Conservation (phyloP, 257 asterid genomes). For the Orobanche coerulescens region DNA sequence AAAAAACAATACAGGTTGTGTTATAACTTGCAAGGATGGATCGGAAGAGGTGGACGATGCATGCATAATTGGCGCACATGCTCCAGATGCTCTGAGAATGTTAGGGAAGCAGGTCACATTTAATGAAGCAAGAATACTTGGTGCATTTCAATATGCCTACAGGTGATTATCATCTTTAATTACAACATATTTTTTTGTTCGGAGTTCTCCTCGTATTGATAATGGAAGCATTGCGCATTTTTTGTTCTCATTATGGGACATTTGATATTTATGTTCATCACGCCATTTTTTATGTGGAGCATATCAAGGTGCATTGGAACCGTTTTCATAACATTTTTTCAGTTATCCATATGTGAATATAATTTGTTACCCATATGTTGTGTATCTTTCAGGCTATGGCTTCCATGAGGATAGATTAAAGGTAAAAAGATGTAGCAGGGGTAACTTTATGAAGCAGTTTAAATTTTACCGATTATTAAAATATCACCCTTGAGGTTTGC, state of each 20-base stretch:
- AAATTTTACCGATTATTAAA: too few relatives aligned
- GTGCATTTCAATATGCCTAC: constrained; percentile 61
- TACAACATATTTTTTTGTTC: too few relatives aligned
- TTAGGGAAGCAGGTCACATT: constrained; percentile 51
- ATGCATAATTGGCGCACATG: constrained; percentile 61
- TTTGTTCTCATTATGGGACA: too few relatives aligned
- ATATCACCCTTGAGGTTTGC: too few relatives aligned
- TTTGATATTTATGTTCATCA: constrained; percentile 71
- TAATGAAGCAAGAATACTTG: constrained; percentile 52
- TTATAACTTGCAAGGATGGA: constrained; percentile 36
- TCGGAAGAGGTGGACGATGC: constrained; percentile 36
- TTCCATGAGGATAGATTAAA: constrained; percentile 74
- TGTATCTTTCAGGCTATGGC: constrained; percentile 51
- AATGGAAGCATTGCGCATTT: too few relatives aligned
- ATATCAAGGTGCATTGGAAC: constrained; percentile 48
- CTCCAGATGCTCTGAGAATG: constrained; percentile 57
- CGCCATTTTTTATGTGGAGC: constrained; percentile 82
- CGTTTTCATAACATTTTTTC: not conserved
- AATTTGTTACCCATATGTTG: not conserved
- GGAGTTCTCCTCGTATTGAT: too few relatives aligned
- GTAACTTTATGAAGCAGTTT: too few relatives aligned
- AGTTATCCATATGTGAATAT: not conserved
- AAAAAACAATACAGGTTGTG: constrained; percentile 37
- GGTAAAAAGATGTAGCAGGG: too few relatives aligned
- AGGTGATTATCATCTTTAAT: constrained; percentile 31